These are phyloP conservation scores for Ustanciosporium gigantosporum DNA, from an alignment of 1,284 basidiomycete species.

Conservation along the genomic window DNA sequence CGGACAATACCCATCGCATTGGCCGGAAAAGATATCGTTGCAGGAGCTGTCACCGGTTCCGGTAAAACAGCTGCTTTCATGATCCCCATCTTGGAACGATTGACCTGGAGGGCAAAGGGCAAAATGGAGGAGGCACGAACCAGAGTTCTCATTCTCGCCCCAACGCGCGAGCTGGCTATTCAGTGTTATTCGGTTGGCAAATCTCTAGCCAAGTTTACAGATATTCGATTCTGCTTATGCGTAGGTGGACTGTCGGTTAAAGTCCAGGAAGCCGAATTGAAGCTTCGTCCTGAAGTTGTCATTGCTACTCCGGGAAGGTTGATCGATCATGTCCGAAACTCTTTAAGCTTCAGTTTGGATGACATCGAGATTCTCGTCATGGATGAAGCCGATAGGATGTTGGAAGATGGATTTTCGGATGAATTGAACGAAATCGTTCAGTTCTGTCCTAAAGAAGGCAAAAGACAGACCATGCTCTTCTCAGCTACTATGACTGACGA, in stretches of 20 bases:
- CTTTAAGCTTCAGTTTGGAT: conserved; percentile 88
- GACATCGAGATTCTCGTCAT: conserved; percentile 97
- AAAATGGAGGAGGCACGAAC: conserved; percentile 90
- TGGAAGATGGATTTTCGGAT: conserved; percentile 94
- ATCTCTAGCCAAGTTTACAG: conserved; percentile 86
- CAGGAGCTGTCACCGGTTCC: conserved; percentile 91
- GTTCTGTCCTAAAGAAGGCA: conserved; percentile 72
- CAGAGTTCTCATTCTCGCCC: conserved; percentile 88
- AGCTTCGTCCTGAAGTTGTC: conserved; percentile 94
- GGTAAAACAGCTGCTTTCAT: conserved; percentile 99
- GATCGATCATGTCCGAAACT: conserved; percentile 95
- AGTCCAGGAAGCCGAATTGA: conserved; percentile 92
- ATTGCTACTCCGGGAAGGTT: conserved; percentile 97
- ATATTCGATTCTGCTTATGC: conserved; percentile 91
- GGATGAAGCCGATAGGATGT: conserved; percentile 99
- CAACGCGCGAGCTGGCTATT: conserved; percentile 95
- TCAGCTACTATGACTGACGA: conserved; percentile 99
- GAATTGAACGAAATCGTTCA: conserved; percentile 95
- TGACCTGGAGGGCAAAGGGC: conserved; percentile 78
- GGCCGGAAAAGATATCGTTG: conserved; percentile 93
- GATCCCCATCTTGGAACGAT: conserved; percentile 95
- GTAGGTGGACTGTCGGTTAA: conserved; percentile 91
- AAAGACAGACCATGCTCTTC: conserved; percentile 72
- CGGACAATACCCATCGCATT: conserved; percentile 98
- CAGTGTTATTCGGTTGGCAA: conserved; percentile 93